Conservation (phyloP, 352 stramenopile species). For the Pythium aphanidermatum region DNA sequence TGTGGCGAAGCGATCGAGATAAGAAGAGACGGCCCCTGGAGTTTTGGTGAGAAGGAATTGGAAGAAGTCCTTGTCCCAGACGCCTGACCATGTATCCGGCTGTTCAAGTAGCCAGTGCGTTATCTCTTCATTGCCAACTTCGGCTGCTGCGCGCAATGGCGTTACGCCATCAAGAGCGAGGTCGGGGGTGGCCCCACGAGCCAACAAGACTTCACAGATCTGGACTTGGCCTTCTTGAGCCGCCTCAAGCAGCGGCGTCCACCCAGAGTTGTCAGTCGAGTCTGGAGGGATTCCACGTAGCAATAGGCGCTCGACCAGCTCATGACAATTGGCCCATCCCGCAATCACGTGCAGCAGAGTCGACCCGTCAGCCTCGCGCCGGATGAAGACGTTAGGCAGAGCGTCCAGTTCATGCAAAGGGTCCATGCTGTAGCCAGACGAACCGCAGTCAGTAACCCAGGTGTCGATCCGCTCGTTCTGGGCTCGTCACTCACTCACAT, state of each 20-base stretch:
- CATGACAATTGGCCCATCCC: conserved; percentile 43
- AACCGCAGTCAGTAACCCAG: neutral
- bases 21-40: conserved; percentile 27
- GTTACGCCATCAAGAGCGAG: conserved; percentile 32
- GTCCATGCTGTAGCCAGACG: conserved; percentile 25
- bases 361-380: conserved; percentile 35
- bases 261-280: conserved; percentile 33
- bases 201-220: conserved; percentile 40
- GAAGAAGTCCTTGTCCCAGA: conserved; percentile 48
- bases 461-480: no score
- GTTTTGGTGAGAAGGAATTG: conserved; percentile 48
- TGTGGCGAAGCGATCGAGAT: conserved; percentile 47
- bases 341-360: conserved; percentile 55
- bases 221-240: conserved; percentile 48
- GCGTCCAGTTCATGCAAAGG: conserved; percentile 26
- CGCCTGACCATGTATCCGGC: conserved; percentile 26
- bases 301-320: conserved; percentile 42
- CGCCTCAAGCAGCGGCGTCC: conserved; percentile 57
- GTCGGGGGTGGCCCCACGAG: conserved; percentile 33
- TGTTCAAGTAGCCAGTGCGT: conserved; percentile 40
- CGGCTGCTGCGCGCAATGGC: conserved; percentile 37
- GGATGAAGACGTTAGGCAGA: conserved; percentile 21
- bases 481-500: conserved; percentile 32
- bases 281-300: conserved; percentile 29
- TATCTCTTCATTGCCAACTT: conserved; percentile 53